A percentile compares a stretch with the other conserved stretches of the same genome.
These are phyloP conservation scores for Xylaria sp. DNA, from an alignment of 2,329 filamentous ascomycete genomes.

Conservation along the genomic window DNA sequence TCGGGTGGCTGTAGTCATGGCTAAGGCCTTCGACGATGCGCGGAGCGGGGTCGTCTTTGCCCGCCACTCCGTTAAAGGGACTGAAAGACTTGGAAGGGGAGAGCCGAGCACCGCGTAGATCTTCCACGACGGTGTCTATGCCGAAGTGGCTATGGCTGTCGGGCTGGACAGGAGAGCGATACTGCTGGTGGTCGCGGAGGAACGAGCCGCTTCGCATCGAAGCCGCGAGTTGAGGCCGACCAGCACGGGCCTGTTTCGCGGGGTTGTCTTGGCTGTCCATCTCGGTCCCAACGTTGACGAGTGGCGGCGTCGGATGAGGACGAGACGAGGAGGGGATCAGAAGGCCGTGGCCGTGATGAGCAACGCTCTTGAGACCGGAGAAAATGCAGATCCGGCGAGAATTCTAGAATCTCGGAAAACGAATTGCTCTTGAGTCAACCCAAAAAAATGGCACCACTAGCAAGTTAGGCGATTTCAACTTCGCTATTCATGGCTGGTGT, in stretches of 20 bases:
- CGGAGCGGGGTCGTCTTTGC: slow-evolving; percentile 59
- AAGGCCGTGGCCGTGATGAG: not conserved
- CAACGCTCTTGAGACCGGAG: not conserved
- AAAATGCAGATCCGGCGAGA: slow-evolving; percentile 3
- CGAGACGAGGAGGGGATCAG: not conserved
- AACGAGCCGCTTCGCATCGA: slow-evolving; percentile 66
- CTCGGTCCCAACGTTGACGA: not conserved
- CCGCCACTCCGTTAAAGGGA: slow-evolving; percentile 66
- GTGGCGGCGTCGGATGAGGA: not conserved
- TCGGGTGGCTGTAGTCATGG: slow-evolving; percentile 67
- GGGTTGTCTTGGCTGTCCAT: slow-evolving; percentile 39
- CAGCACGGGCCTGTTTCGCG: slow-evolving; percentile 35
- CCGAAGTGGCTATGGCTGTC: slow-evolving; percentile 58
- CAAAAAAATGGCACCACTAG: no score
- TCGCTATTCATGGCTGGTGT: no score
- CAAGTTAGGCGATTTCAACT: no score
- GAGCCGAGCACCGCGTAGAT: slow-evolving; percentile 49
- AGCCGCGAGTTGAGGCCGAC: slow-evolving; percentile 56
- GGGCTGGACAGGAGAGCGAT: slow-evolving; percentile 59
- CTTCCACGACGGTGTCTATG: slow-evolving; percentile 69
- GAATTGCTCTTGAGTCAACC: no score
- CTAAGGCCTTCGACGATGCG: slow-evolving; percentile 66
- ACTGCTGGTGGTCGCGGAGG: slow-evolving; percentile 67
- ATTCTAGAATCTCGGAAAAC: no score
- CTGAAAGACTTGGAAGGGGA: slow-evolving; percentile 50